Percentiles rank a stretch among this genome's conserved stretches.
Conservation (phyloP, 2,329 filamentous ascomycete genomes). For the Zasmidium cellare region DNA sequence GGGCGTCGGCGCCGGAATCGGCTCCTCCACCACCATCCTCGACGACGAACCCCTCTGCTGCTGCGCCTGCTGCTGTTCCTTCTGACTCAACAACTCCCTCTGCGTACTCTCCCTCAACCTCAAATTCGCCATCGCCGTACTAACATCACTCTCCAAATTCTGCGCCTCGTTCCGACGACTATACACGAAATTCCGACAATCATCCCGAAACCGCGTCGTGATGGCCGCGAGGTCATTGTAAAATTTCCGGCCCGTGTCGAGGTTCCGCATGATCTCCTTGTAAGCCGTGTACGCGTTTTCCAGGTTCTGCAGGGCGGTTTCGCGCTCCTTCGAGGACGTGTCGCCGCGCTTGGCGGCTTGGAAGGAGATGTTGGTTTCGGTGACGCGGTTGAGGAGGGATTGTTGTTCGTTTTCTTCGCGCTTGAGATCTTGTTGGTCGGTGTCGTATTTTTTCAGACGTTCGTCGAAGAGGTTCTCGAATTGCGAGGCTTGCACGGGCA, state of each 20-base stretch:
- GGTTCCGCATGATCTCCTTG: slow-evolving; percentile 89
- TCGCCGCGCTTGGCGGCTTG: slow-evolving; percentile 69
- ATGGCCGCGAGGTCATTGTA: slow-evolving; percentile 95
- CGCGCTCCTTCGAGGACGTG: slow-evolving; percentile 69
- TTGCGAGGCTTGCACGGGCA: slow-evolving; percentile 80
- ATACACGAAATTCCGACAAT: slow-evolving; percentile 74
- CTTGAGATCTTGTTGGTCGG: slow-evolving; percentile 70
- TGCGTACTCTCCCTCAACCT: slow-evolving; percentile 48
- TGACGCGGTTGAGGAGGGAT: slow-evolving; percentile 66
- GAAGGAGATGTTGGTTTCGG: slow-evolving; percentile 77
- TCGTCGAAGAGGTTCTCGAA: slow-evolving; percentile 90
- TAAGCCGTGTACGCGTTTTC: slow-evolving; percentile 95
- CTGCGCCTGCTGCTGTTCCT: slow-evolving; percentile 42
- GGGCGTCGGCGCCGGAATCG: slow-evolving; percentile 57
- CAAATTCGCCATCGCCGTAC: slow-evolving; percentile 61
- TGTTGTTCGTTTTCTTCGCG: slow-evolving; percentile 77
- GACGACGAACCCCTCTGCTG: slow-evolving; percentile 30
- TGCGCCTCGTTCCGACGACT: slow-evolving; percentile 78
- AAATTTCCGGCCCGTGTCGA: slow-evolving; percentile 90
- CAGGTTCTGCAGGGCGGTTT: slow-evolving; percentile 80
- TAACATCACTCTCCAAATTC: slow-evolving; percentile 68
- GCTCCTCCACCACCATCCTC: slow-evolving; percentile 27
- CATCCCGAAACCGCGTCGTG: slow-evolving; percentile 80
- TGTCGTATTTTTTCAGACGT: slow-evolving; percentile 77
- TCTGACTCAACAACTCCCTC: slow-evolving; percentile 39